phyloP scores from a whole-genome alignment of 805 yeast genomes.

The Monosporozyma aerobia region DNA sequence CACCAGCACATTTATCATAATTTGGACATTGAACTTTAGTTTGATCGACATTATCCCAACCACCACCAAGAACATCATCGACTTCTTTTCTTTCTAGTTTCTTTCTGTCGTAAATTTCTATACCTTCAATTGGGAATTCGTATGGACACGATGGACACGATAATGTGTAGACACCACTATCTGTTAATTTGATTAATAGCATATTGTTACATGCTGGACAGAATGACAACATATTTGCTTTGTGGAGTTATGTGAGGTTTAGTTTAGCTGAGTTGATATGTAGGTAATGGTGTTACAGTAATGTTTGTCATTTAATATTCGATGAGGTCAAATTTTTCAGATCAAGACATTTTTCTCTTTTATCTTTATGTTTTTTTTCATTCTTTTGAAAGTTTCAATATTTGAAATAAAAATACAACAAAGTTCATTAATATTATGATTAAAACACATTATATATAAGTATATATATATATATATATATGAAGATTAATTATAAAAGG shows the following conservation, averaged over 20 bases:
- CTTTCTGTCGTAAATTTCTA: constrained; percentile 79
- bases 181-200: constrained; percentile 61
- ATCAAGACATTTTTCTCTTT: not conserved
- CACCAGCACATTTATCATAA: constrained; percentile 71
- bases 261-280: not conserved
- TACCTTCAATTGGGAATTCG: constrained; percentile 77
- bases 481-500: not conserved
- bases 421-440: not conserved
- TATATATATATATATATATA: not conserved
- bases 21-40: constrained; percentile 85
- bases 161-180: constrained; percentile 53
- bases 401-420: not conserved
- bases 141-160: constrained; percentile 94
- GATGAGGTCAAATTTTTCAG: not conserved
- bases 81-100: constrained; percentile 78
- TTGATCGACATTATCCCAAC: constrained; percentile 98
- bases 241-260: not conserved
- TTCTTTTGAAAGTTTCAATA: not conserved
- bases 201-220: constrained; percentile 93
- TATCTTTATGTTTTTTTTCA: not conserved
- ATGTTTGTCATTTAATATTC: not conserved
- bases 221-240: constrained; percentile 68
- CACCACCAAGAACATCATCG: constrained; percentile 95
- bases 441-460: too few species aligned
- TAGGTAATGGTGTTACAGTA: not conserved